Base-by-base conservation (phyloP, 2,329 filamentous ascomycete genomes). In the Akanthomyces dipterigenus region DNA sequence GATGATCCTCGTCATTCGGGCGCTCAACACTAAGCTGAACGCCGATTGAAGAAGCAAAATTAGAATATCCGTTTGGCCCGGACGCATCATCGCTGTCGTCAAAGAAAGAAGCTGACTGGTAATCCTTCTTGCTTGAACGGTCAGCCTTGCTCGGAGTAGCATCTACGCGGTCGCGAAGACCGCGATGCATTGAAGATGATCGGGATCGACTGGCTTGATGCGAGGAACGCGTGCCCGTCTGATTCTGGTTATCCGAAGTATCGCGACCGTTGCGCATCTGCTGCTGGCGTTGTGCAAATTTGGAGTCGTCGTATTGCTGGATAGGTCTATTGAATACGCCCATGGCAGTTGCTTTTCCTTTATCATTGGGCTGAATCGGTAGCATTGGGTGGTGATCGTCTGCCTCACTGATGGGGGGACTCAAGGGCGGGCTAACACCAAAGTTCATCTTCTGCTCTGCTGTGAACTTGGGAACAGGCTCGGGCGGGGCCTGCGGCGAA, bases 261-360 rank as follows among this genome's bases (percentile, higher is more conserved):
- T 88, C 88, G 28, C 88, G 83, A 31, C 87, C 89, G 68, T 89
- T 84, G 65, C 93, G 89, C 71, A 96, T 84, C 71, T 92, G 89
- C 53, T 90, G 77, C 69, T 96, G 89, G 49, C 91, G 85, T 70
- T 96, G 88, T 5, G 90, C 84, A 68, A 91, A 97, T 69, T 91
- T 89, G 22, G 88, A 85, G 69, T 97, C 93, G 68, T 96, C 91
- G 67, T 95, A 96, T 8, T 86, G 83, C 55, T 88, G 84, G 2
- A 78, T 76, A 1, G 92, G 90, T 70, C 91, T 91, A 65, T 88
- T 88, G 63, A 83, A 81, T 26, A 82, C 75, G 22, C 79, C 79
- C 68, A 80, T 75, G 1, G 90, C 89, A 0, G 91, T 96, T 5
- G 90, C 89, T 70, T 95, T 96, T 56, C 89, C 91, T 51, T 85